phyloP scores from a whole-genome alignment of 305 asterid species.

The Withania somnifera region DNA sequence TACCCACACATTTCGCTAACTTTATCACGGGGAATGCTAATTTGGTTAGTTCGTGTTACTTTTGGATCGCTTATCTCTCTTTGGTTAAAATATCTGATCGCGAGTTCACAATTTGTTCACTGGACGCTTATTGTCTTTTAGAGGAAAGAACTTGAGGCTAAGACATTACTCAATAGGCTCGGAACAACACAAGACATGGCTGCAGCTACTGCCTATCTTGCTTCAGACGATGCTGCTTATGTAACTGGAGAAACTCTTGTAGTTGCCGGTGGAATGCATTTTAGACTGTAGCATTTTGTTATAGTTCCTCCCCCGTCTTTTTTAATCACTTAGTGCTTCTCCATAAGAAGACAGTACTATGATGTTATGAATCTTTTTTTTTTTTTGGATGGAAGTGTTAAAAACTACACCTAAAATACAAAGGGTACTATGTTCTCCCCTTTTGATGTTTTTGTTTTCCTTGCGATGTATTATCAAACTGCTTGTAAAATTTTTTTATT shows the following conservation, averaged over 20 bases:
- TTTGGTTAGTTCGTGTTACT: slow-evolving; percentile 26
- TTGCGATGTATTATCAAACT: too few relatives aligned
- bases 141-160: slow-evolving; percentile 54
- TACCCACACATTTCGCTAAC: slow-evolving; percentile 71
- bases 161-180: slow-evolving; percentile 54
- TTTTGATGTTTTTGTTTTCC: background rate
- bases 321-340: background rate
- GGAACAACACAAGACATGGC: slow-evolving; percentile 84
- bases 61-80: background rate
- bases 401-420: background rate
- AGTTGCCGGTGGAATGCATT: slow-evolving; percentile 73
- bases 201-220: slow-evolving; percentile 75
- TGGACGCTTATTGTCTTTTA: slow-evolving; percentile 10
- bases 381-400: background rate
- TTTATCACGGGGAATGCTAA: slow-evolving; percentile 32
- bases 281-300: slow-evolving; percentile 40
- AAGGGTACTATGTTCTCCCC: background rate
- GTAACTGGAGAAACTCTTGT: slow-evolving; percentile 73
- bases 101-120: background rate
- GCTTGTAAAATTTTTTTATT: too few relatives aligned
- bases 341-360: background rate
- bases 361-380: background rate
- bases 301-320: background rate
- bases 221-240: slow-evolving; percentile 77
- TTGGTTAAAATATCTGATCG: background rate